Evolutionary conservation across 2,329 filamentous ascomycete genomes (phyloP), one percentile per base, ranked within the genome.

Genomic region (Pyrenophora tritici-repentis): DNA sequence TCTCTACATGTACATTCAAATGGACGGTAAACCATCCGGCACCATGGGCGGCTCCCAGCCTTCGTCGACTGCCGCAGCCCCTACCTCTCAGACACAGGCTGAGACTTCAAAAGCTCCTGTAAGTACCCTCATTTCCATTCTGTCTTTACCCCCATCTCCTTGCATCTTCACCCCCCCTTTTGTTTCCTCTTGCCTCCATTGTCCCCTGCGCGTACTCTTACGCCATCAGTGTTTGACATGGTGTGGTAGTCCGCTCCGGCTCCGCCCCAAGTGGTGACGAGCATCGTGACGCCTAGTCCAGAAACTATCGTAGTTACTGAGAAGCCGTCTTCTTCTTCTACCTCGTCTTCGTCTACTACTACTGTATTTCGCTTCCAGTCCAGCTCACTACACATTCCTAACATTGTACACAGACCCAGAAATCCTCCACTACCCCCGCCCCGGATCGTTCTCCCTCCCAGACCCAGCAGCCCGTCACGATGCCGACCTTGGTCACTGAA

Each of bases 1-100:
- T 39, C 64, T 86, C 3, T 93, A 77, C 63, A 87, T 85, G 42
- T 93, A 93, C 68, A 79, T 92, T 47, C 63, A 77, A 33, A 55
- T 70, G 45, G 61, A 62, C 33, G 76, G 75, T 24, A 50, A 75
- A 12, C 82, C 86, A 3, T 82, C 83, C 4, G 86, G 87, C 33
- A 90, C 86, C 3, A 71, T 71, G 41, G 76, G 75, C 42, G 71
- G 66, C 45, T 65, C 67, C 37, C 37, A 63, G 14, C 57, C 70
- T 39, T 64, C 71, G 42, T 59, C 65, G 14, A 58, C 57, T 35
- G 51, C 55, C 43, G 44, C 56, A 36, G 44, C 63, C 40, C 58
- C 64, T 12, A 49, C 26, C 26, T 29, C 26, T 12, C 26, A 50
- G 40, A 47, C 43, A 46, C 39, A 47, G 42, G 36, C 52, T 26